These are phyloP conservation scores for Pisolithus marmoratus DNA, from an alignment of 768 basidiomycete genomes.

Conservation along the genomic window DNA sequence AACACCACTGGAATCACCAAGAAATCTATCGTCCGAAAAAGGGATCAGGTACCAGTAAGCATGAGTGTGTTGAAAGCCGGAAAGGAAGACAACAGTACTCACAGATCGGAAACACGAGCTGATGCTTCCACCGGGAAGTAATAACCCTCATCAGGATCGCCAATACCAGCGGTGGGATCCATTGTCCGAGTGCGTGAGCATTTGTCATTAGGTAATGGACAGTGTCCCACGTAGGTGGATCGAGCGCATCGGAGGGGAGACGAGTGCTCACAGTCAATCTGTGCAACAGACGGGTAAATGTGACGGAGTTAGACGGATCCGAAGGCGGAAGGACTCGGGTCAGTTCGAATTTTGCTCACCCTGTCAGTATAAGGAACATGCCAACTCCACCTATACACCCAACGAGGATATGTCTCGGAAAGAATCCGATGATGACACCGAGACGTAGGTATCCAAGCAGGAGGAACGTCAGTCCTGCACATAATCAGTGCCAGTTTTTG, in stretches of 20 bases:
- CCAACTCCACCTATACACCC: conserved; percentile 98
- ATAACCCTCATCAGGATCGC: conserved; percentile 76
- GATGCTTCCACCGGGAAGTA: conserved; percentile 76
- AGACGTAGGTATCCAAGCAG: conserved; percentile 79
- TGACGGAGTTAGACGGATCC: neutral
- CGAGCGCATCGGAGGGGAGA: conserved; percentile 72
- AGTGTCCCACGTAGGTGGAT: conserved; percentile 53
- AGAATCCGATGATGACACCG: conserved; percentile 87
- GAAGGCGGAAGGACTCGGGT: neutral
- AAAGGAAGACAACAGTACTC: conserved; percentile 28
- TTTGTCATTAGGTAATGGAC: conserved; percentile 66
- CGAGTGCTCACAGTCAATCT: conserved; percentile 84
- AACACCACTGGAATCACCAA: conserved; percentile 76
- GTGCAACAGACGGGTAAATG: neutral
- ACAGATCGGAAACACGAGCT: conserved; percentile 89
- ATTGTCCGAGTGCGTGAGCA: conserved; percentile 59
- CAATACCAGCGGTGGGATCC: conserved; percentile 73
- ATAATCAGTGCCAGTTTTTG: too few relatives aligned
- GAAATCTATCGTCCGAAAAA: conserved; percentile 49
- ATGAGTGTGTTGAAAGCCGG: neutral
- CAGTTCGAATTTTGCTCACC: conserved; percentile 38
- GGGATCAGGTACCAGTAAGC: neutral
- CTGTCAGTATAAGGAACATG: conserved; percentile 85
- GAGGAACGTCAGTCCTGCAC: conserved; percentile 60
- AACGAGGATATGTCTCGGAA: conserved; percentile 95